Evolutionary conservation across 768 basidiomycete genomes (phyloP), one percentile per base, ranked within the genome.

Genomic region (Pleurotus platypus): DNA sequence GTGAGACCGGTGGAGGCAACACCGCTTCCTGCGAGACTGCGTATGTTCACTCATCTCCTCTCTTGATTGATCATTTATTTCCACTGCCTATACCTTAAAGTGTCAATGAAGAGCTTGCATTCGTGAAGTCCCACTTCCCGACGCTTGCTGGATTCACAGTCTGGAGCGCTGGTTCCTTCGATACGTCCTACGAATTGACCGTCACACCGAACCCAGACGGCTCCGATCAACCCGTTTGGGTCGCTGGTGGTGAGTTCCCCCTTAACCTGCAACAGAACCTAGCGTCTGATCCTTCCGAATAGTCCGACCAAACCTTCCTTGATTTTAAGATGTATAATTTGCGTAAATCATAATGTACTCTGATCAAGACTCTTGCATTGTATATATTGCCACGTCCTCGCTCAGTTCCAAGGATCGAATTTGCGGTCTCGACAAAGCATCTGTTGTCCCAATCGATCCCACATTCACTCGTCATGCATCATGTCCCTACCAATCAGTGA

Each of bases 1-100:
- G 67, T 8, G 84, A 84, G 65, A 83, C 80, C 4, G 84, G 83
- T 13, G 84, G 80, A 30, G 82, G 83, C 2, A 74, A 81, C 59
- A 74, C 75, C 22, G 67, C 71, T 11, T 76, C 74, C 24, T 84
- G 83, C 61, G 68, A 74, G 15, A 62, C 60, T 58, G 39, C 74
- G 74, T 66, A 63, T 67, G 62, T 70, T 61, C 20, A 58, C 8
- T 70, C 66, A 38, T 30, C 40, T 55, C 46, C 3, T 20, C 18
- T 39, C 27, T 40, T 15, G 13, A 47, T 9, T 11, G n/a, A 48
- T 9, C 39, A 35, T 35, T 48, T n/a, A 37, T 38, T 9, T 58
- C 11, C 4, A n/a, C 12, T 24, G 16, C 15, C 27, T 54, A 78
- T 77, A 55, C 65, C 30, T 11, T 35, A 11, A 35, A 35, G 30